These are phyloP conservation scores for Sarocladiaceae sp. DNA, from an alignment of 2,329 filamentous ascomycete genomes.

Conservation along the genomic window DNA sequence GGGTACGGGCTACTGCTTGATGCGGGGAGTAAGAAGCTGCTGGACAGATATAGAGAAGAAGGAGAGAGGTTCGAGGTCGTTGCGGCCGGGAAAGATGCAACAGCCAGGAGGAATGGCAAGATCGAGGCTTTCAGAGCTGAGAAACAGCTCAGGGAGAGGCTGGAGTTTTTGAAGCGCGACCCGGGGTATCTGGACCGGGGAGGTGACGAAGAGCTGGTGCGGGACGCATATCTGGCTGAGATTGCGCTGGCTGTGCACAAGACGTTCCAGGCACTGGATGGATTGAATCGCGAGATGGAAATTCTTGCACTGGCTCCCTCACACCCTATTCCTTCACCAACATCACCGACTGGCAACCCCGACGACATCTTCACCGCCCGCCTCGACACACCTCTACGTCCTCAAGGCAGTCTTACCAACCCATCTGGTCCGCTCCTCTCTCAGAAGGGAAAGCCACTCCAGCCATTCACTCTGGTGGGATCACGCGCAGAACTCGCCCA, in stretches of 20 bases:
- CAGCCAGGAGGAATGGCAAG: constrained; percentile 73
- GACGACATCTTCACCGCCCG: constrained; percentile 56
- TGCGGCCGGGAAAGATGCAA: constrained; percentile 51
- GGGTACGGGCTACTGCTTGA: constrained; percentile 67
- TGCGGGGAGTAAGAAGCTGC: constrained; percentile 60
- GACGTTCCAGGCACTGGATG: constrained; percentile 83
- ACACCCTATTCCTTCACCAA: constrained; percentile 38
- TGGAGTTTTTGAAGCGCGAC: constrained; percentile 54
- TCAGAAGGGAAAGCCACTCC: constrained; percentile 75
- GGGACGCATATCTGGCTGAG: constrained; percentile 73
- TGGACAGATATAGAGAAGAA: constrained; percentile 69
- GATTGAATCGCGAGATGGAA: constrained; percentile 77
- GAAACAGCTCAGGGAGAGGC: constrained; percentile 75
- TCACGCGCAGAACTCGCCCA: constrained; percentile 66
- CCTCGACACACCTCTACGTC: constrained; percentile 61
- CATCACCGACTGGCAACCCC: constrained; percentile 38
- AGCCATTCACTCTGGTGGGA: constrained; percentile 84
- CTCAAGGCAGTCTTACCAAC: constrained; percentile 41
- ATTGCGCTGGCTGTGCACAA: constrained; percentile 71
- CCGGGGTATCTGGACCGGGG: constrained; percentile 54
- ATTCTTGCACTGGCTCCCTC: constrained; percentile 73
- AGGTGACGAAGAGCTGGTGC: constrained; percentile 79
- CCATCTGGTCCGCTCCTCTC: constrained; percentile 69
- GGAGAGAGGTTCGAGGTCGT: constrained; percentile 70
- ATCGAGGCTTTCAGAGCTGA: constrained; percentile 82